Evolutionary conservation across 257 asterid genomes (phyloP).

Genomic region (Rauvolfia tetraphylla): DNA sequence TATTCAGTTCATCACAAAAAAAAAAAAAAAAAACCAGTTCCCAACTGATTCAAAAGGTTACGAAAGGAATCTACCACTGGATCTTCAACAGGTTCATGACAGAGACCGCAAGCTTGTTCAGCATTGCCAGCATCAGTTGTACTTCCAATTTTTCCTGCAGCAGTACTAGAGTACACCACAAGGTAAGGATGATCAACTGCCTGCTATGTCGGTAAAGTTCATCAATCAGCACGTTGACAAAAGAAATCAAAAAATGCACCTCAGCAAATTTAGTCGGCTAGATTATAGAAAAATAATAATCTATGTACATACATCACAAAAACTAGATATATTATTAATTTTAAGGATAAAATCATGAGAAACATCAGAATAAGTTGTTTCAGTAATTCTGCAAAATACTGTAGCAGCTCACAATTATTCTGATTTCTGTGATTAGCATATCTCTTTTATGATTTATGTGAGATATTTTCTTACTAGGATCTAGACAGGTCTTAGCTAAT

Average conservation of each 20-base stretch:
- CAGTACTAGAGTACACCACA: conserved; percentile 70
- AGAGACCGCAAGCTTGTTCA: conserved; percentile 54
- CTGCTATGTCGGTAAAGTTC: conserved; percentile 31
- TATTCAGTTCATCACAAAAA: neutral
- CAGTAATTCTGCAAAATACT: neutral
- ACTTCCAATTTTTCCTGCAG: conserved; percentile 54
- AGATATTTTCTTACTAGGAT: neutral
- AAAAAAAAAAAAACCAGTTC: neutral
- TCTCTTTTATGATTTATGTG: neutral
- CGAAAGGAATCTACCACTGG: conserved; percentile 49
- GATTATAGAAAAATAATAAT: neutral
- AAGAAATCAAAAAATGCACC: neutral
- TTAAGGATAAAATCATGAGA: neutral
- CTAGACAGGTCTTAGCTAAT: neutral
- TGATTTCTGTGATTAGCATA: neutral
- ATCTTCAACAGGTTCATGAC: conserved; percentile 76
- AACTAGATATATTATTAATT: neutral
- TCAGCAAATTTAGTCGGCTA: neutral
- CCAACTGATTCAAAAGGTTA: neutral
- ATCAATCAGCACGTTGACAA: neutral
- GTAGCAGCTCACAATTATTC: neutral
- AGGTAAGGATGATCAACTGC: conserved; percentile 99
- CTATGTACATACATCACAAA: neutral
- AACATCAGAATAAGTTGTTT: neutral
- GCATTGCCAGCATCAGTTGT: conserved; percentile 37